Conservation (phyloP, 225 moss, liverwort and hornwort species). For the Polytrichum formosum region DNA sequence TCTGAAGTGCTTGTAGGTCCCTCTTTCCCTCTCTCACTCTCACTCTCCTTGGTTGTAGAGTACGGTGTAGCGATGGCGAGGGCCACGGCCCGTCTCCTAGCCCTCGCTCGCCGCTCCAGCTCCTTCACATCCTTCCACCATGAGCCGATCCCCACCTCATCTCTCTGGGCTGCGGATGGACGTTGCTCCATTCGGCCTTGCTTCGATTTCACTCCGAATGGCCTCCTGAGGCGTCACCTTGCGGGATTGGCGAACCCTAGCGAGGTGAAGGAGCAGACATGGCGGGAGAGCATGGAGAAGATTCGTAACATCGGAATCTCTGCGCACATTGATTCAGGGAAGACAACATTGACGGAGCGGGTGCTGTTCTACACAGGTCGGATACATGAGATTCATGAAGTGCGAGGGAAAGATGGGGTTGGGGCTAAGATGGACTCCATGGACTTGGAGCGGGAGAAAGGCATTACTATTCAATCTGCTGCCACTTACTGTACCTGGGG, state of each 20-base stretch:
- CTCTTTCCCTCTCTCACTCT: too few species aligned
- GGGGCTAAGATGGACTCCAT: constrained; percentile 99
- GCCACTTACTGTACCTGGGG: constrained; percentile 95
- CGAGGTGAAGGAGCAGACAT: constrained; percentile 58
- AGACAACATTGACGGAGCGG: constrained; percentile 92
- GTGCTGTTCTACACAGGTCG: constrained; percentile 87
- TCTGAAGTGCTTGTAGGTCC: too few species aligned
- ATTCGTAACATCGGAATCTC: constrained; percentile 92
- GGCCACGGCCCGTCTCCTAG: constrained; percentile 49
- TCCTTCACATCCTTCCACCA: constrained; percentile 11
- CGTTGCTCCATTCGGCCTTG: constrained; percentile 33
- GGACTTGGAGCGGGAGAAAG: constrained; percentile 98
- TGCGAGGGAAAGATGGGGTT: constrained; percentile 94
- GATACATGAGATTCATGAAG: constrained; percentile 98
- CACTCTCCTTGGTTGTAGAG: too few species aligned
- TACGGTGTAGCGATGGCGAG: constrained; percentile 45
- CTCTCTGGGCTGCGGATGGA: constrained; percentile 27
- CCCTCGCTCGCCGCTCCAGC: constrained; percentile 29
- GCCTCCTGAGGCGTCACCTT: constrained; percentile 49
- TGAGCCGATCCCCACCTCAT: constrained; percentile 24
- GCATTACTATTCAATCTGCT: constrained; percentile 96
- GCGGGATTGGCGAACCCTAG: constrained; percentile 54
- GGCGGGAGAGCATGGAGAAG: constrained; percentile 87
- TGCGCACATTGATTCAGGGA: constrained; percentile 93
- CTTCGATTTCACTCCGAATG: constrained; percentile 33